These are phyloP conservation scores for Melanomma pulvis-pyrius DNA, from an alignment of 495 filamentous ascomycete species.

Conservation along the genomic window DNA sequence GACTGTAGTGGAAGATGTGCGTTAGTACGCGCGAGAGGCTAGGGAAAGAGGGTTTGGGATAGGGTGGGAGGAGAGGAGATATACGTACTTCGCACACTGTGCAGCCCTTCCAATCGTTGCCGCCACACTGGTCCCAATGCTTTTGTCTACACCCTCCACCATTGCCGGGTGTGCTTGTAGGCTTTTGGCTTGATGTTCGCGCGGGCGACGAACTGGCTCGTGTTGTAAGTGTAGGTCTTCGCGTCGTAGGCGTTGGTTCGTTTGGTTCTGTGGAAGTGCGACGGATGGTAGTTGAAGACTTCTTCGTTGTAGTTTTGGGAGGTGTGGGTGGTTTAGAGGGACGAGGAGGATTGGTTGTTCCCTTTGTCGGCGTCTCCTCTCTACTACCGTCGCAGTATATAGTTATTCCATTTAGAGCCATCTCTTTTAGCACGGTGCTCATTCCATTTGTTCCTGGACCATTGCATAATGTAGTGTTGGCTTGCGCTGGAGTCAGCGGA, in stretches of 20 bases:
- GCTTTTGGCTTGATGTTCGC: constrained; percentile 10
- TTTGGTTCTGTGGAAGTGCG: neutral
- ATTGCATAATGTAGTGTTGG: constrained; percentile 13
- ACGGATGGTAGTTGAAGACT: neutral
- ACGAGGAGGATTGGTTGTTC: constrained; percentile 9
- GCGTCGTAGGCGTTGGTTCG: constrained; percentile 1
- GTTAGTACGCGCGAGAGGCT: constrained; percentile 5
- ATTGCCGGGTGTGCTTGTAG: constrained; percentile 13
- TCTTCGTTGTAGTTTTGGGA: constrained; percentile 1
- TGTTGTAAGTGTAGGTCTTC: neutral
- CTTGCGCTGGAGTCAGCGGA: constrained; percentile 1
- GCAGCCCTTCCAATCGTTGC: constrained; percentile 35
- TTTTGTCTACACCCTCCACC: constrained; percentile 28
- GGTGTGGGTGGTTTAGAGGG: constrained; percentile 3
- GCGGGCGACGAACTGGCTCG: constrained; percentile 3
- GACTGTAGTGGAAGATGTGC: neutral
- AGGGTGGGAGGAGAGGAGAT: neutral
- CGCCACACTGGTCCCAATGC: constrained; percentile 37
- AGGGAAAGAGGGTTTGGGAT: neutral
- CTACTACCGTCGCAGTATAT: constrained; percentile 31
- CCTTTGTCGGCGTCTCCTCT: constrained; percentile 27
- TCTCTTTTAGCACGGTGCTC: constrained; percentile 29
- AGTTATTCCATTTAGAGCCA: constrained; percentile 14
- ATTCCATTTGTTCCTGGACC: constrained; percentile 21
- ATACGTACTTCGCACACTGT: constrained; percentile 28